Evolutionary conservation across 2,329 filamentous ascomycete species (phyloP).

Genomic region (Botrytis porri): DNA sequence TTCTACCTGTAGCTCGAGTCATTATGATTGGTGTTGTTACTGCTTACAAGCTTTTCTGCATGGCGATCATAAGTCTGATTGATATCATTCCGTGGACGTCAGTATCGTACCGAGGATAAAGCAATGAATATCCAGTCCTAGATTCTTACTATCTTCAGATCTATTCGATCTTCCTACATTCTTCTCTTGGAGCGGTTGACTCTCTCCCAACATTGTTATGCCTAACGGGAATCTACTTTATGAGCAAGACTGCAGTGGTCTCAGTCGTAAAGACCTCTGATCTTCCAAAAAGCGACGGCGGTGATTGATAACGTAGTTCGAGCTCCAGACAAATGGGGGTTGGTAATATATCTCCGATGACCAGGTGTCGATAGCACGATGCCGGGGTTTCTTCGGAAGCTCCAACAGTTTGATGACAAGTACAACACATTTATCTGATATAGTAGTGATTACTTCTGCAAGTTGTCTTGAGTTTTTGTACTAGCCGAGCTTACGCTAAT

Average conservation of each 20-base stretch:
- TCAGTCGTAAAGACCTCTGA: neutral
- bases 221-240: neutral
- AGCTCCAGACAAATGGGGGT: neutral
- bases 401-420: neutral
- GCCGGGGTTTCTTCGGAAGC: neutral
- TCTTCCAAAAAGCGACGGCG: neutral
- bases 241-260: neutral
- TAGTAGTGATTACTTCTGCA: no score
- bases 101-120: neutral
- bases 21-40: fast-evolving
- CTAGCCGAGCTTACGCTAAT: fast-evolving
- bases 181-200: neutral
- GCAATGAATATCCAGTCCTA: neutral
- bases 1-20: neutral
- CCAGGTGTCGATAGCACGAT: neutral
- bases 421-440: neutral
- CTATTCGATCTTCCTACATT: neutral
- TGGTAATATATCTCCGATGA: neutral
- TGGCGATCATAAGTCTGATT: neutral
- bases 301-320: neutral
- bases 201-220: neutral
- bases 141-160: neutral
- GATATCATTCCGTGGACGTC: neutral
- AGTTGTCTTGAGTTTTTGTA: neutral
- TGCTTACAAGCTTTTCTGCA: neutral